Conservation (phyloP, 2,329 filamentous ascomycete genomes). For the Diaporthe aspalathi region DNA sequence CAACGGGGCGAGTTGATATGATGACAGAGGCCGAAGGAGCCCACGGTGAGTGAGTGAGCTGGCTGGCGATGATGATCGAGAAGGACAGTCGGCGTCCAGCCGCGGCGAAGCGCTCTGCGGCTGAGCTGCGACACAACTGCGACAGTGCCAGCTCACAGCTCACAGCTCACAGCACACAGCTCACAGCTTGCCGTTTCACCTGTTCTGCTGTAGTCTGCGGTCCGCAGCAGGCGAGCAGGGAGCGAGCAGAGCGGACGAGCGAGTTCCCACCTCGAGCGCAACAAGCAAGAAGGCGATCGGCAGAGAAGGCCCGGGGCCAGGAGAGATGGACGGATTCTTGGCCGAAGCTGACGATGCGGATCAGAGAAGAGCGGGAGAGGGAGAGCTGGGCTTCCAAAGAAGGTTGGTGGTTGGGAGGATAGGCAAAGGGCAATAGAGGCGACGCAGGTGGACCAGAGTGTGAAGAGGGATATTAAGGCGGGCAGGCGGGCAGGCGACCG, state of each 20-base stretch:
- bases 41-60: conserved; percentile 20
- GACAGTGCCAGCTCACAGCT: conserved; percentile 25
- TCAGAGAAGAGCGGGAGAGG: conserved; percentile 14
- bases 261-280: conserved; percentile 2
- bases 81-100: conserved; percentile 30
- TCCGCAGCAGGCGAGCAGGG: conserved; percentile 20
- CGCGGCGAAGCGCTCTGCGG: conserved; percentile 17
- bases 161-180: too few relatives aligned
- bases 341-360: conserved; percentile 28
- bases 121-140: conserved; percentile 29
- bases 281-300: conserved; percentile 8
- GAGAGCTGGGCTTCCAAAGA: conserved; percentile 23
- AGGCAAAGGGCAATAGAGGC: conserved; percentile 10
- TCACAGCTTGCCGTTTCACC: conserved; percentile 22
- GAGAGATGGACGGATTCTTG: conserved; percentile 2
- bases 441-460: conserved; percentile 23
- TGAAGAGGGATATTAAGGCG: conserved; percentile 27
- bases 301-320: not conserved
- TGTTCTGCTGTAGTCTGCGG: conserved; percentile 36
- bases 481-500: conserved; percentile 4
- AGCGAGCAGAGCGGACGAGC: conserved; percentile 6
- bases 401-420: conserved; percentile 27
- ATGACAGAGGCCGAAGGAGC: conserved; percentile 31
- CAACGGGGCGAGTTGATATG: conserved; percentile 16
- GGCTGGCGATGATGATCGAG: conserved; percentile 18